Evolutionary conservation across 257 asterid species (phyloP).

Genomic region (Lycium barbarum): DNA sequence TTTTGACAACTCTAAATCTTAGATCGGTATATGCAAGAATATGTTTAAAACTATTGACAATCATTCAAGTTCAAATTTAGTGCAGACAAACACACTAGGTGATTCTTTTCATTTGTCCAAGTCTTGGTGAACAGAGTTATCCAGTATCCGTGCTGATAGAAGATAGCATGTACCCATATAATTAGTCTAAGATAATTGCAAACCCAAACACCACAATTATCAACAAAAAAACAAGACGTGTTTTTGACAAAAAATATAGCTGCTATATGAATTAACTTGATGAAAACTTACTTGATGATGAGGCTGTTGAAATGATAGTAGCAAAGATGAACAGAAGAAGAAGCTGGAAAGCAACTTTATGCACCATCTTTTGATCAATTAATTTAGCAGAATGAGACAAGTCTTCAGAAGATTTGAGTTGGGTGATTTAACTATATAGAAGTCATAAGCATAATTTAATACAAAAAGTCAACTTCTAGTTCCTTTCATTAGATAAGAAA

Average conservation of each 20-base stretch:
- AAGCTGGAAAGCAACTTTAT: neutral
- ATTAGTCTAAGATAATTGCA: neutral
- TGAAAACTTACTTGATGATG: slow-evolving; percentile 17
- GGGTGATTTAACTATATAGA: neutral
- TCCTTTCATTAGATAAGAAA: slow-evolving; percentile 13
- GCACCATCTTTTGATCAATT: slow-evolving; percentile 16
- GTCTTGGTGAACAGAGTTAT: rapidly evolving
- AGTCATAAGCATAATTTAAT: neutral
- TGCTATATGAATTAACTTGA: neutral
- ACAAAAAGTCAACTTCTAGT: slow-evolving; percentile 25
- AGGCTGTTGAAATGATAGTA: neutral
- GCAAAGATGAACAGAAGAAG: slow-evolving; percentile 25
- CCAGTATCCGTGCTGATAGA: rapidly evolving
- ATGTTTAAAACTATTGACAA: neutral
- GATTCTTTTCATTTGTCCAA: rapidly evolving
- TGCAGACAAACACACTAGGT: too few species aligned
- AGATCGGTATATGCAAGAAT: rapidly evolving
- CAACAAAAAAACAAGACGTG: too few species aligned
- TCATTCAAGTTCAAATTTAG: neutral
- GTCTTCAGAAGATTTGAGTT: neutral
- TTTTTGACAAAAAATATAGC: too few species aligned
- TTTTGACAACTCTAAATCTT: neutral
- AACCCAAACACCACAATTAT: too few species aligned
- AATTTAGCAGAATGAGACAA: neutral
- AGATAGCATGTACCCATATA: neutral